These are phyloP conservation scores for Psidium friedrichsthalianum DNA, from an alignment of 345 rosid species.

Conservation along the genomic window DNA sequence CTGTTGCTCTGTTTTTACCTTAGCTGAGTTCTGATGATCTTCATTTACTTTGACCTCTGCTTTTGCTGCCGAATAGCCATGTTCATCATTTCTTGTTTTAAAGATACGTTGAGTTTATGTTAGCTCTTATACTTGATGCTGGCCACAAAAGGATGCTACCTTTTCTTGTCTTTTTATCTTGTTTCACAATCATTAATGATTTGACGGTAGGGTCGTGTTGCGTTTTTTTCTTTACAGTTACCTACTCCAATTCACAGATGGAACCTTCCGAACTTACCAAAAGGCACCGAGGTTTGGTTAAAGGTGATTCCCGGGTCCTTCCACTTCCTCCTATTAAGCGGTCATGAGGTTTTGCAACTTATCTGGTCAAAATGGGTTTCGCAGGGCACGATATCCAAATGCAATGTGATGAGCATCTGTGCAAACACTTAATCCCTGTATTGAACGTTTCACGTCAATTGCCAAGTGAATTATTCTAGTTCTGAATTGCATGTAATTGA, in stretches of 20 bases:
- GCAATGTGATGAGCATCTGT: neutral
- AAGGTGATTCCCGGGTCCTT: conserved; percentile 30
- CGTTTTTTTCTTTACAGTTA: conserved; percentile 14
- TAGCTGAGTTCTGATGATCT: neutral
- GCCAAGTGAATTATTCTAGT: neutral
- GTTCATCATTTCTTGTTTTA: neutral
- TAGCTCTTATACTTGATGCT: neutral
- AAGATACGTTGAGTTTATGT: neutral
- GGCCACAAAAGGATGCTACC: neutral
- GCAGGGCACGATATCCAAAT: neutral
- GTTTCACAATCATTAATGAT: neutral
- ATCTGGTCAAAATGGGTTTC: neutral
- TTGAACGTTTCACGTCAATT: neutral
- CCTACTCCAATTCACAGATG: conserved; percentile 88
- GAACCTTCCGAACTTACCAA: conserved; percentile 79
- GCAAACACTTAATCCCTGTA: neutral
- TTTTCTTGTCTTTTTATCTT: neutral
- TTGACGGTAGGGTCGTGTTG: neutral
- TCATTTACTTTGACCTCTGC: neutral
- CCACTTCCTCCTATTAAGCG: neutral
- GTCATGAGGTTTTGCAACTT: neutral
- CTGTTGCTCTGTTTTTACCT: neutral
- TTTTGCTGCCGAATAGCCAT: neutral
- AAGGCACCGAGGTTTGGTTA: conserved; percentile 62
- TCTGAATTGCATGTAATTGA: neutral